phyloP scores from a whole-genome alignment of 129 eudicot species.

The Helianthus tuberosus region DNA sequence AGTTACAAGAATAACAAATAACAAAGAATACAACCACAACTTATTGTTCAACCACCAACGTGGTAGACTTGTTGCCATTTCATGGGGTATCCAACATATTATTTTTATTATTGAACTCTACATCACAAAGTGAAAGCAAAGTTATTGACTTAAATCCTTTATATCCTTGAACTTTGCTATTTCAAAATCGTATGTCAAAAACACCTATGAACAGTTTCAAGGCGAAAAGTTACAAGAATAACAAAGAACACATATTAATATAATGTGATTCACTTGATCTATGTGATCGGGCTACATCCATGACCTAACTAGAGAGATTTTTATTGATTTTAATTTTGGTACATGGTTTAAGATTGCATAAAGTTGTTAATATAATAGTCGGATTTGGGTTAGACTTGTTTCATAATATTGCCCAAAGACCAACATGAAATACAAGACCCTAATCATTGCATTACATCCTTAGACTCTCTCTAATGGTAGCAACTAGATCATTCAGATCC shows the following conservation, averaged over 20 bases:
- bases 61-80: no score
- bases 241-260: neutral
- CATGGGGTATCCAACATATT: no score
- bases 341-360: neutral
- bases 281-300: neutral
- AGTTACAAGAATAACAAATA: neutral
- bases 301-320: neutral
- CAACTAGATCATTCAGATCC: no score
- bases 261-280: neutral
- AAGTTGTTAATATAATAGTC: neutral
- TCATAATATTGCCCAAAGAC: neutral
- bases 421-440: neutral
- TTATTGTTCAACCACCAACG: no score
- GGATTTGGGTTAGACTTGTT: neutral
- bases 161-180: no score
- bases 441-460: no score
- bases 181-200: no score
- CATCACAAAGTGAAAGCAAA: no score
- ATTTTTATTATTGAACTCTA: no score
- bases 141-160: no score
- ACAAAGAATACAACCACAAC: no score
- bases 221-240: neutral
- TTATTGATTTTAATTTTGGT: neutral
- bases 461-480: no score
- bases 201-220: neutral